A percentile compares a stretch with the other conserved stretches of the same genome.
phyloP scores from a whole-genome alignment of 2,329 filamentous ascomycete genomes.

The Calonectria ilicicola region DNA sequence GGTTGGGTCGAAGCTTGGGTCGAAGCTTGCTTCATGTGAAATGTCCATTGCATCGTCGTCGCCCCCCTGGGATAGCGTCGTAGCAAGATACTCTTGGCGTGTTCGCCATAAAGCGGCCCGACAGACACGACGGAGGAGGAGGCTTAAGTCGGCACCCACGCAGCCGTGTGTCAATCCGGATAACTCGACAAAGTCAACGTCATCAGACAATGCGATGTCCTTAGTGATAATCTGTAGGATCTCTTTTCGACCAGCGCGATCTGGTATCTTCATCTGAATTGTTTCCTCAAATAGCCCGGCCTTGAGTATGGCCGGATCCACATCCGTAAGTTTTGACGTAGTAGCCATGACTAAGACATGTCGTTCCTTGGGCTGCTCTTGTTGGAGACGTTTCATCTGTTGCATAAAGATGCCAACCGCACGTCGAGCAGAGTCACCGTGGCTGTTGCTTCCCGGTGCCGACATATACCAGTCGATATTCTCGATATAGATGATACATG shows the following conservation, averaged over 20 bases:
- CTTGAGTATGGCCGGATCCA: slow-evolving; percentile 82
- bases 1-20: slow-evolving; percentile 10
- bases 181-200: slow-evolving; percentile 79
- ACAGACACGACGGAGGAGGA: slow-evolving; percentile 62
- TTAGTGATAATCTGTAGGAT: slow-evolving; percentile 82
- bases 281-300: slow-evolving; percentile 85
- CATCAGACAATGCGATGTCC: slow-evolving; percentile 71
- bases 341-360: slow-evolving; percentile 92
- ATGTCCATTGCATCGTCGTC: slow-evolving; percentile 35
- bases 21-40: neutral
- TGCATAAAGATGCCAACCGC: slow-evolving; percentile 86
- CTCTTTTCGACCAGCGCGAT: slow-evolving; percentile 78
- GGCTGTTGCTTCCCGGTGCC: slow-evolving; percentile 80
- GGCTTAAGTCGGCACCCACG: slow-evolving; percentile 89
- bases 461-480: slow-evolving; percentile 89
- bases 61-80: neutral
- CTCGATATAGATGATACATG: slow-evolving; percentile 91
- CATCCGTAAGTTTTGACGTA: slow-evolving; percentile 87
- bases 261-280: slow-evolving; percentile 89
- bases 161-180: slow-evolving; percentile 92
- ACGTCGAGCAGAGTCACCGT: slow-evolving; percentile 90
- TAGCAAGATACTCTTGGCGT: slow-evolving; percentile 24
- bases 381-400: slow-evolving; percentile 85
- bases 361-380: slow-evolving; percentile 76
- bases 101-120: slow-evolving; percentile 51